Base-by-base conservation (phyloP, 2,329 filamentous ascomycete genomes). In the Cytospora schulzeri region DNA sequence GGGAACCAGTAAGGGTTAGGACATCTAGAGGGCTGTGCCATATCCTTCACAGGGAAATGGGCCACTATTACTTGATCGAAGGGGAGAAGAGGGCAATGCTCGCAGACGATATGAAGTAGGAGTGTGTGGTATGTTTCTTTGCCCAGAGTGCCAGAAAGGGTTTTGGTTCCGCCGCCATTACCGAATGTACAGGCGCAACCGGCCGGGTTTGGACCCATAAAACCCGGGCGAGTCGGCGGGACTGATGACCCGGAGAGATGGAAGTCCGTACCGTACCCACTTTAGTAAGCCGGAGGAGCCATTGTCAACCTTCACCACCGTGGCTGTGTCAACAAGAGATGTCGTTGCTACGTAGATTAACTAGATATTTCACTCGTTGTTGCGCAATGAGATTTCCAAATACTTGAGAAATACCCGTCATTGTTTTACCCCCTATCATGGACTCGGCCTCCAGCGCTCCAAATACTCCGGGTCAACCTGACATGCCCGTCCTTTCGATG, bases 161-260 rank as follows among this genome's bases (percentile, higher is more conserved):
- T 3, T 22, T 26, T n/a, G 2, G 3, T 55, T n/a, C 19, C 50
- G 22, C 24, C 24, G 14, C 50, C 45, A 24, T 31, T n/a, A 12
- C 24, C 33, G 24, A 24, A 33, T 52, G 35, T 24, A 22, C 19
- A 28, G n/a, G 14, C n/a, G 45, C 45, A 4, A 15, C 28, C 57
- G 31, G 57, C 57, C 57, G 57, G 57, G 31, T 22, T 14, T 26
- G 26, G 51, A 19, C 58, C 19, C 35, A 31, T 33, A 54, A 48
- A 33, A 24, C 35, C n/a, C 38, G 59, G 38, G 51, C 28, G 52
- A 9, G 8, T 50, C 28, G 41, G 26, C 51, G 51, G 15, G 22
- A 12, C 14, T 24, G 19, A 48, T 22, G 17, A 29, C 17, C 35
- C 26, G 24, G n/a, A 11, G 31, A 33, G 33, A 11, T 35, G 9